phyloP scores from a whole-genome alignment of 2,329 filamentous ascomycete species.

The Elsinoe ampelina region DNA sequence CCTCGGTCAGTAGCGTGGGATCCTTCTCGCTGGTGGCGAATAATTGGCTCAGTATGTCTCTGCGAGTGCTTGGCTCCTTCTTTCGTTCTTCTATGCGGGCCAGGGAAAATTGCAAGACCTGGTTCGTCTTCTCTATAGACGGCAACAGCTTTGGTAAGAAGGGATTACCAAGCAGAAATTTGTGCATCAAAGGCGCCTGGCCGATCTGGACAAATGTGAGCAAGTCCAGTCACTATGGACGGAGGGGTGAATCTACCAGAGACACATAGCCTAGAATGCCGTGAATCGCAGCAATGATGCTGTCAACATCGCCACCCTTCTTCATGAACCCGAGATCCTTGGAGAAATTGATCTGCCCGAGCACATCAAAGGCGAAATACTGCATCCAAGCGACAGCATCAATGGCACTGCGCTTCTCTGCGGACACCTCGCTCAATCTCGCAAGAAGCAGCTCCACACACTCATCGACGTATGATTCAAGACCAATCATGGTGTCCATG shows the following conservation, averaged over 20 bases:
- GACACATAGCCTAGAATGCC: constrained; percentile 16
- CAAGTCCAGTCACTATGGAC: neutral
- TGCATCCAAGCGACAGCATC: constrained; percentile 26
- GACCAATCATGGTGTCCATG: constrained; percentile 32
- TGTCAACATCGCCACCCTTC: constrained; percentile 31
- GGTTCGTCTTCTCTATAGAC: constrained; percentile 29
- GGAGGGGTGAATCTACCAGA: neutral
- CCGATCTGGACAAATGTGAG: constrained; percentile 11
- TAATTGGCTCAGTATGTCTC: constrained; percentile 27
- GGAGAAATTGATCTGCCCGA: constrained; percentile 34
- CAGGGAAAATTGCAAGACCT: constrained; percentile 26
- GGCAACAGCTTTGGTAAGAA: constrained; percentile 25
- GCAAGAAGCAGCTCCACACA: constrained; percentile 22
- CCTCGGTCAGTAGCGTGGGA: constrained; percentile 15
- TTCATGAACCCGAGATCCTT: constrained; percentile 37
- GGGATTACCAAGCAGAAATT: constrained; percentile 17
- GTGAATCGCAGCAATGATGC: constrained; percentile 26
- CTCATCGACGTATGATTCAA: constrained; percentile 22
- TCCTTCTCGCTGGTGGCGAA: constrained; percentile 24
- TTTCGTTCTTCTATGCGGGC: constrained; percentile 24
- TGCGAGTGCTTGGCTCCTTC: constrained; percentile 11
- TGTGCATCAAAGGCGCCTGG: neutral
- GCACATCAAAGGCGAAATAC: constrained; percentile 34
- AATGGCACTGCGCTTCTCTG: constrained; percentile 18
- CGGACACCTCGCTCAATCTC: constrained; percentile 18